Evolutionary conservation across 768 basidiomycete genomes (phyloP).

Genomic region (Boletus tylopilopsis): DNA sequence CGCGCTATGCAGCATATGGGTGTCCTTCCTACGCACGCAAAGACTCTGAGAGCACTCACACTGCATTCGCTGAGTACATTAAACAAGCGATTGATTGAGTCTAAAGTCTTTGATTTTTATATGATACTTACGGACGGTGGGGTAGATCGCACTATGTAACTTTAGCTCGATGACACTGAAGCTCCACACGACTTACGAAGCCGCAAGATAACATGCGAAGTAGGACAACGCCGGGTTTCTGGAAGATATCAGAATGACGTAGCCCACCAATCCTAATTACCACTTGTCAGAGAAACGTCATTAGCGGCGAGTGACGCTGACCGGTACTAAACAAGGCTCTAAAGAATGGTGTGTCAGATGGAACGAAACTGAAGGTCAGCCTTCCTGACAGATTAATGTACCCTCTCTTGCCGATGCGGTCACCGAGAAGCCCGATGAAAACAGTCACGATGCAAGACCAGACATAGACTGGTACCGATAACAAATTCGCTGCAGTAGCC

Average conservation of each 20-base stretch:
- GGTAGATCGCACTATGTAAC: constrained; percentile 40
- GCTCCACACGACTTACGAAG: constrained; percentile 46
- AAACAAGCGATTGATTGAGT: neutral
- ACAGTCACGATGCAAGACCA: constrained; percentile 70
- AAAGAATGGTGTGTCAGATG: constrained; percentile 6
- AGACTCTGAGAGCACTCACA: constrained; percentile 34
- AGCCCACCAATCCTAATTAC: constrained; percentile 46
- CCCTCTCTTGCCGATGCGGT: constrained; percentile 52
- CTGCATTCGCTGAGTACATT: constrained; percentile 41
- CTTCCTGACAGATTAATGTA: constrained; percentile 56
- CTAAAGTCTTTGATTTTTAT: neutral
- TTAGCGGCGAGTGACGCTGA: neutral
- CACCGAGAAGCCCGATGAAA: constrained; percentile 57
- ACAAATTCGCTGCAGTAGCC: constrained; percentile 65
- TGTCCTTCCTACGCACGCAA: constrained; percentile 3
- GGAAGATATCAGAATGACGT: constrained; percentile 64
- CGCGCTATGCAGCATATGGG: constrained; percentile 37
- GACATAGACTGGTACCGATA: constrained; percentile 75
- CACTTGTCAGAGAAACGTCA: constrained; percentile 1
- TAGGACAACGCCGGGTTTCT: constrained; percentile 62
- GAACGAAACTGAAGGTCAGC: neutral
- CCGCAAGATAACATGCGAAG: constrained; percentile 68
- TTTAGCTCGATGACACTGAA: constrained; percentile 1
- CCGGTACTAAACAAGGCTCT: constrained; percentile 33
- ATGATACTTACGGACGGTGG: constrained; percentile 38